phyloP scores from a whole-genome alignment of 805 yeast genomes.

The Jamesozyma lodderae region DNA sequence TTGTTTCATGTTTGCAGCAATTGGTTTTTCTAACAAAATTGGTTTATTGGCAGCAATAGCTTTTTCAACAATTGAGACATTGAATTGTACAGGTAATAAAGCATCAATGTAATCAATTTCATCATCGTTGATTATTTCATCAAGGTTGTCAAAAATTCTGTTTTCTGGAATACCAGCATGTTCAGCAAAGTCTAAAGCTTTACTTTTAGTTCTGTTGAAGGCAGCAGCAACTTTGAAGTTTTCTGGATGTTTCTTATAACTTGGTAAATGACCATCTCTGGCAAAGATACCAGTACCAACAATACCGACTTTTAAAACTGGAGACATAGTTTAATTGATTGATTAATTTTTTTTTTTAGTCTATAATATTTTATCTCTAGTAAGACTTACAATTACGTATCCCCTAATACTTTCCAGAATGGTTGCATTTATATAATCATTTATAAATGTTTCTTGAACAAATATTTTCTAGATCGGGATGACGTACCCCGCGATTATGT shows the following conservation, averaged over 20 bases:
- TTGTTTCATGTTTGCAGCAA: constrained; percentile 75
- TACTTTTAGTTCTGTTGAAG: constrained; percentile 72
- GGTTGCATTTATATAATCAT: too few species aligned
- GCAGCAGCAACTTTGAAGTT: constrained; percentile 57
- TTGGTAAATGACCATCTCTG: constrained; percentile 72
- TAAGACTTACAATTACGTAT: too few species aligned
- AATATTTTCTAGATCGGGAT: neutral
- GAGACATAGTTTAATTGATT: constrained; percentile 9
- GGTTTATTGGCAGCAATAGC: constrained; percentile 74
- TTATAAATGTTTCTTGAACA: too few species aligned
- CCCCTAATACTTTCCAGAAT: too few species aligned
- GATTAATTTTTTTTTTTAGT: neutral
- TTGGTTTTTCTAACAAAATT: constrained; percentile 79
- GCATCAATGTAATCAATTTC: constrained; percentile 73
- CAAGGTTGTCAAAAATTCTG: constrained; percentile 53
- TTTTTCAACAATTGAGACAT: constrained; percentile 54
- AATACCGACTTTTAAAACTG: constrained; percentile 47
- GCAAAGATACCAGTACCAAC: constrained; percentile 89
- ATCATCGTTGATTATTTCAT: constrained; percentile 57
- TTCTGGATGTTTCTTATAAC: constrained; percentile 42
- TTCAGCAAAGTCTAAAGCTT: constrained; percentile 73
- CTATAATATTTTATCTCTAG: too few species aligned
- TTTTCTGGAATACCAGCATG: constrained; percentile 42
- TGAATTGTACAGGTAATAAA: constrained; percentile 79
- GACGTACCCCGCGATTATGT: neutral